Evolutionary conservation across 1,284 basidiomycete species (phyloP).

Genomic region (Boletus mariae): DNA sequence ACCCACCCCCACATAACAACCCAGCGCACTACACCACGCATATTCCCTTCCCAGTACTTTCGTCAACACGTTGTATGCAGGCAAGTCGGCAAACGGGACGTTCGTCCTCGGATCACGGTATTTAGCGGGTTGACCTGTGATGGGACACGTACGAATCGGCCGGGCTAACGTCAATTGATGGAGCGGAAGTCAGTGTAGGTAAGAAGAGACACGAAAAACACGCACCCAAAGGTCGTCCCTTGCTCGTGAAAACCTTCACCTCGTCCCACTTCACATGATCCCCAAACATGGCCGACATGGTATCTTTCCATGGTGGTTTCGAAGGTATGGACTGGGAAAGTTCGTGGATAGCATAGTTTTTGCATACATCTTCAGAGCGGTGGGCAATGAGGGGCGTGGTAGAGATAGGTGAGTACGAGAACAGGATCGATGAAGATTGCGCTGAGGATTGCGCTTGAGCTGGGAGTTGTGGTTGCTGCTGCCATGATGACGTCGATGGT

Average conservation of each 20-base stretch:
- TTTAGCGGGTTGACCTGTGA: slow-evolving; percentile 60
- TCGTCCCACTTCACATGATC: slow-evolving; percentile 69
- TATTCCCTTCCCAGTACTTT: slow-evolving; percentile 60
- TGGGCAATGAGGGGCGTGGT: slow-evolving; percentile 25
- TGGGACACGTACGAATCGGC: slow-evolving; percentile 55
- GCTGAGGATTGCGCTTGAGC: neutral
- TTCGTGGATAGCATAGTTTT: slow-evolving; percentile 67
- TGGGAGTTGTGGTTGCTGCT: neutral
- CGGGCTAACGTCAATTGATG: slow-evolving; percentile 38
- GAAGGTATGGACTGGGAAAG: slow-evolving; percentile 43
- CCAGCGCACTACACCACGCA: slow-evolving; percentile 57
- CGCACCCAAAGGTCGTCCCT: slow-evolving; percentile 59
- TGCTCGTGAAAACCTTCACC: slow-evolving; percentile 56
- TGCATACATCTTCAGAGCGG: slow-evolving; percentile 46
- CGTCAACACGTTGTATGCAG: slow-evolving; percentile 63
- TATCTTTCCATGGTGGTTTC: slow-evolving; percentile 61
- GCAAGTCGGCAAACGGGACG: slow-evolving; percentile 68
- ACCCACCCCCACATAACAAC: slow-evolving; percentile 45
- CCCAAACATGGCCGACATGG: slow-evolving; percentile 77
- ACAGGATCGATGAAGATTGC: slow-evolving; percentile 2
- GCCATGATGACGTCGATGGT: neutral
- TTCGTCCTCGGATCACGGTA: slow-evolving; percentile 77
- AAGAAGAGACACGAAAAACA: slow-evolving; percentile 8
- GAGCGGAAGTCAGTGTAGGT: no score
- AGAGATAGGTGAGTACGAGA: slow-evolving; percentile 9